Evolutionary conservation across 176 grass and related monocot genomes (phyloP).

Genomic region (Coix lacrymajobi): DNA sequence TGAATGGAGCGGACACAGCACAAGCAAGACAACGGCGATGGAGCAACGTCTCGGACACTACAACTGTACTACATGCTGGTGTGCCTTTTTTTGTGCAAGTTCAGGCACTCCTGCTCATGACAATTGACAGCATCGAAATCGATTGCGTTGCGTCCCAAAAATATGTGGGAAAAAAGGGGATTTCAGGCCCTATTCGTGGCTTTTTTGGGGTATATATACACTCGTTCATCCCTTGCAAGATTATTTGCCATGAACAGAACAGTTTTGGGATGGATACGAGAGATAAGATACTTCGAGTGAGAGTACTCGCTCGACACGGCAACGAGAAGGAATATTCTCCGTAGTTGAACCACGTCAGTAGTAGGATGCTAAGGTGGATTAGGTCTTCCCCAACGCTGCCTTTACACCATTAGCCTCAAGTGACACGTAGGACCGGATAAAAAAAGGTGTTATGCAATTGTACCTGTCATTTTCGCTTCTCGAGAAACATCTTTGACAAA

Average conservation of each 20-base stretch:
- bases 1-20: not conserved
- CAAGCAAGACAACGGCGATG: not conserved
- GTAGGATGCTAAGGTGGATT: not conserved
- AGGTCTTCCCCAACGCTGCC: too few relatives aligned
- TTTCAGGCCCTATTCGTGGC: not conserved
- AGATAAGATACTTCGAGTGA: not conserved
- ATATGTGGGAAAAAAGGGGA: not conserved
- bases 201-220: too few relatives aligned
- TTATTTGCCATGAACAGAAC: not conserved
- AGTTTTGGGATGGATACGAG: not conserved
- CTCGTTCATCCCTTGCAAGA: not conserved
- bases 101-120: not conserved
- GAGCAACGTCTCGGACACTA: slow-evolving; percentile 25
- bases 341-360: not conserved
- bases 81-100: not conserved
- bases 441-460: too few relatives aligned
- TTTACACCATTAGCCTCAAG: too few relatives aligned
- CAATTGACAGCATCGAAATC: not conserved
- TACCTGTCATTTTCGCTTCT: too few relatives aligned
- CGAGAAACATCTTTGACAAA: too few relatives aligned
- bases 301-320: not conserved
- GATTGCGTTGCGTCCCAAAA: not conserved
- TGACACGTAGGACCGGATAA: too few relatives aligned
- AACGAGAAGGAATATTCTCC: not conserved
- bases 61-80: not conserved